Evolutionary conservation across 176 grass and related monocot species (phyloP).

Genomic region (Cymbopogon citratus): DNA sequence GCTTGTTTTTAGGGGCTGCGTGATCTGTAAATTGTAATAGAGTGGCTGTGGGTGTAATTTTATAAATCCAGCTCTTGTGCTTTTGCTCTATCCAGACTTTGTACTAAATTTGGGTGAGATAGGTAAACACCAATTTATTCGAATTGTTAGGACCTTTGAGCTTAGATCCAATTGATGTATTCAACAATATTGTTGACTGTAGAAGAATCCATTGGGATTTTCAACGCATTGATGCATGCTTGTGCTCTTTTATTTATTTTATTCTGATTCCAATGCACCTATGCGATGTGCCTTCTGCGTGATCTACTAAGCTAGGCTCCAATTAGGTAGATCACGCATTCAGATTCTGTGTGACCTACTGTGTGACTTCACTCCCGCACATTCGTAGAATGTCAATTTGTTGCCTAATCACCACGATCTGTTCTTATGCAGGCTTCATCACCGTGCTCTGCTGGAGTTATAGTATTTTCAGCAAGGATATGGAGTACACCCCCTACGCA

Average conservation of each 20-base stretch:
- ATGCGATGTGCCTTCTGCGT: too few relatives aligned
- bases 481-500: constrained; percentile 59
- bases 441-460: constrained; percentile 22
- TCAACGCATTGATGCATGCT: not conserved
- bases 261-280: not conserved
- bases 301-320: not conserved
- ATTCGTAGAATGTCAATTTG: not conserved
- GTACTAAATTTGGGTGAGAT: not conserved
- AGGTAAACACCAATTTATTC: not conserved
- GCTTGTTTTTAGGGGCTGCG: not conserved
- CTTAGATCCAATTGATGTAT: not conserved
- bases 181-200: not conserved
- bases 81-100: not conserved
- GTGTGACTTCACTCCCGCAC: not conserved
- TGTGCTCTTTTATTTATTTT: not conserved
- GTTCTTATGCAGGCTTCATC: constrained; percentile 35
- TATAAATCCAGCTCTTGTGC: not conserved
- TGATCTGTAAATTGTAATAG: not conserved
- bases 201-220: not conserved
- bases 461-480: constrained; percentile 64
- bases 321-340: not conserved
- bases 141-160: not conserved
- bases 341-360: not conserved
- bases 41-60: not conserved
- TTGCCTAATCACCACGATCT: not conserved